These are phyloP conservation scores for Sanghuangporus weigelae DNA, from an alignment of 1,284 basidiomycete genomes.

Conservation along the genomic window DNA sequence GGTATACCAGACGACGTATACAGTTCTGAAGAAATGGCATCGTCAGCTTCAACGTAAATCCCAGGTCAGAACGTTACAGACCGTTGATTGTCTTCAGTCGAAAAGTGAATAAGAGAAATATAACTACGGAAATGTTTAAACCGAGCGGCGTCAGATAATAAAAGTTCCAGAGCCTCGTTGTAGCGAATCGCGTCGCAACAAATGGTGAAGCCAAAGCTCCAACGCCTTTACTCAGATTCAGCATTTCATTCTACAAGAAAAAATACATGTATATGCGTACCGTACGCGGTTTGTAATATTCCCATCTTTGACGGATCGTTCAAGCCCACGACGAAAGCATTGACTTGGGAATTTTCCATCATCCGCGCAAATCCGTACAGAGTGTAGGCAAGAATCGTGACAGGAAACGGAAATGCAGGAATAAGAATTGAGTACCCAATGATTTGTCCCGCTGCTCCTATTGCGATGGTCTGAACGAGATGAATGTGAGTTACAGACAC, in stretches of 20 bases:
- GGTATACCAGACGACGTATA: not conserved
- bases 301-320: conserved; percentile 54
- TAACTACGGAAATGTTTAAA: conserved; percentile 42
- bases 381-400: conserved; percentile 50
- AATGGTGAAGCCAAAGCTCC: conserved; percentile 67
- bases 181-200: conserved; percentile 64
- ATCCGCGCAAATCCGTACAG: conserved; percentile 62
- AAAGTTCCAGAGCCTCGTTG: conserved; percentile 45
- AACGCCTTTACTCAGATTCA: conserved; percentile 33
- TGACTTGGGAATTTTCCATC: conserved; percentile 53
- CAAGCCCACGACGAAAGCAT: conserved; percentile 47
- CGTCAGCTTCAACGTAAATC: not conserved
- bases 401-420: conserved; percentile 56
- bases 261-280: conserved; percentile 22
- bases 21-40: not conserved
- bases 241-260: not conserved
- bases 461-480: conserved; percentile 18
- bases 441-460: conserved; percentile 31
- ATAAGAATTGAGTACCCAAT: conserved; percentile 49
- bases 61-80: conserved; percentile 20
- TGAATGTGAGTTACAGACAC: conserved; percentile 30
- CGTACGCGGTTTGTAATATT: conserved; percentile 54
- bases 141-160: conserved; percentile 60
- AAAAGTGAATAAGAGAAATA: conserved; percentile 45
- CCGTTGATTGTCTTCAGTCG: conserved; percentile 45